Conservation (phyloP, 2,329 filamentous ascomycete genomes). For the Fusarium tuaranense region DNA sequence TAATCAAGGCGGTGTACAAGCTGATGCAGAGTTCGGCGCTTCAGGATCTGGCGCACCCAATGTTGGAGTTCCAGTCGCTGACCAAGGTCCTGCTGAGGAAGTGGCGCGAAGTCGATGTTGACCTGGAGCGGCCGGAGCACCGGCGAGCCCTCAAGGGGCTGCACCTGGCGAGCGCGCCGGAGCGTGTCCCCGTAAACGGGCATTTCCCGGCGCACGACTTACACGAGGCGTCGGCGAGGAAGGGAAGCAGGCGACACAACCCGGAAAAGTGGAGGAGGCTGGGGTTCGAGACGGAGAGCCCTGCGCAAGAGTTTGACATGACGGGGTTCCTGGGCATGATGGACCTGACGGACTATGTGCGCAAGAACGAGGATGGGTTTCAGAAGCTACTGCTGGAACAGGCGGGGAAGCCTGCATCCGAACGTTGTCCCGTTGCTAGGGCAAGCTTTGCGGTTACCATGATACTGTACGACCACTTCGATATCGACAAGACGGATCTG, state of each 20-base stretch:
- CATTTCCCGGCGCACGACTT: constrained; percentile 52
- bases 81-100: constrained; percentile 89
- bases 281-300: constrained; percentile 92
- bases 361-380: constrained; percentile 91
- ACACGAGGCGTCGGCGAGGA: constrained; percentile 56
- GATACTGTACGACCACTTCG: constrained; percentile 95
- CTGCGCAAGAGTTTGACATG: constrained; percentile 84
- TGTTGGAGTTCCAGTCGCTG: constrained; percentile 92
- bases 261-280: constrained; percentile 93
- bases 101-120: constrained; percentile 88
- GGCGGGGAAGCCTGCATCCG: constrained; percentile 74
- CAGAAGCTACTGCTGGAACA: constrained; percentile 94
- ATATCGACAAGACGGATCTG: constrained; percentile 85
- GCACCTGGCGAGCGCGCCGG: constrained; percentile 83
- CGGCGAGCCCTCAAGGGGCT: constrained; percentile 86
- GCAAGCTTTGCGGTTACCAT: constrained; percentile 89
- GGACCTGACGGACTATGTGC: constrained; percentile 94
- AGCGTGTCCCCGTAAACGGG: constrained; percentile 57
- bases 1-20: constrained; percentile 91
- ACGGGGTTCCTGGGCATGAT: constrained; percentile 96
- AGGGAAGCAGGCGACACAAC: constrained; percentile 78
- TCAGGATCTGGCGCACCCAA: constrained; percentile 88
- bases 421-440: constrained; percentile 87
- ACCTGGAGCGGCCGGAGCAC: constrained; percentile 89
- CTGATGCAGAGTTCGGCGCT: constrained; percentile 95